These are phyloP conservation scores for Neltuma alba DNA, from an alignment of 306 rosid genomes.

Conservation along the genomic window DNA sequence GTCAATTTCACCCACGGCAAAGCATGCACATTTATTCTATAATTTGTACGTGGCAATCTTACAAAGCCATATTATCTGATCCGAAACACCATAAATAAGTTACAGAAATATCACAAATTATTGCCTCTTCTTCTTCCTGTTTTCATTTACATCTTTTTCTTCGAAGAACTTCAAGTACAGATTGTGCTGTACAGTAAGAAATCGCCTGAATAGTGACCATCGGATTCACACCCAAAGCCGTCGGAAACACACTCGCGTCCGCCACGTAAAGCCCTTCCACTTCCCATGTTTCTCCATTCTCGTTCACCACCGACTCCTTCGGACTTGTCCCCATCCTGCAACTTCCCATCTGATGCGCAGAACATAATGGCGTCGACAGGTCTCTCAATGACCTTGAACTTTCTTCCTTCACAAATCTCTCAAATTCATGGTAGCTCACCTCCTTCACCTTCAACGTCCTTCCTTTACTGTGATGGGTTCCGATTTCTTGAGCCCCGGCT, in stretches of 20 bases:
- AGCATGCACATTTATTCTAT: neutral
- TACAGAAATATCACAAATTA: neutral
- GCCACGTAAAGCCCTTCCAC: slow-evolving; percentile 69
- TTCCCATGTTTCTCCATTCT: slow-evolving; percentile 83
- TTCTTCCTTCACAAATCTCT: slow-evolving; percentile 74
- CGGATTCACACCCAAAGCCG: slow-evolving; percentile 82
- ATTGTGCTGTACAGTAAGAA: slow-evolving; percentile 81
- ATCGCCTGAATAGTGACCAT: slow-evolving; percentile 81
- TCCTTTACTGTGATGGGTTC: slow-evolving; percentile 69
- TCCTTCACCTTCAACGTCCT: slow-evolving; percentile 57
- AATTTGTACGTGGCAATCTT: neutral
- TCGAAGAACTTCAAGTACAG: slow-evolving; percentile 59
- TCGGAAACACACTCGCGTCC: slow-evolving; percentile 75
- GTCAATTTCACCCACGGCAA: neutral
- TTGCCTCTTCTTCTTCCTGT: neutral
- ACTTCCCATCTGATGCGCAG: slow-evolving; percentile 88
- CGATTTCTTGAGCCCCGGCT: slow-evolving; percentile 89
- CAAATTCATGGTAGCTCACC: slow-evolving; percentile 55
- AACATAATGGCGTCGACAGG: slow-evolving; percentile 55
- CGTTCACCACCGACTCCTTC: slow-evolving; percentile 62
- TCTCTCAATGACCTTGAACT: slow-evolving; percentile 54
- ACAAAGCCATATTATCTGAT: neutral
- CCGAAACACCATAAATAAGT: neutral
- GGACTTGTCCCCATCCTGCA: slow-evolving; percentile 68
- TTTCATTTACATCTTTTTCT: slow-evolving; percentile 44